These are phyloP conservation scores for Hygrocybe punicea DNA, from an alignment of 768 basidiomycete genomes.

Conservation along the genomic window DNA sequence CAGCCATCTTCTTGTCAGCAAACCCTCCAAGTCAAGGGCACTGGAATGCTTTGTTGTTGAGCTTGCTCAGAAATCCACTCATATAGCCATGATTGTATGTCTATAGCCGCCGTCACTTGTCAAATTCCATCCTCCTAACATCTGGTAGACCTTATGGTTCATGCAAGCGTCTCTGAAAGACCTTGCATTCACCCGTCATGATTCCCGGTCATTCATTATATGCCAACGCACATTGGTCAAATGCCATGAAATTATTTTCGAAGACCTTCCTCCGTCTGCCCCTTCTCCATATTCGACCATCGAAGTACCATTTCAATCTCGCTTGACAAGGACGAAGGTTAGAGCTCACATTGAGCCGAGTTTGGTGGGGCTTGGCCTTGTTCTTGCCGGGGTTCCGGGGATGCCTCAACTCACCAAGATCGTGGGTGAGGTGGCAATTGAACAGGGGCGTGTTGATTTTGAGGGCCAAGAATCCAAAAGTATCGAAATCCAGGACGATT, in stretches of 20 bases:
- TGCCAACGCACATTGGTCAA: slow-evolving; percentile 88
- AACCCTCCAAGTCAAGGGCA: slow-evolving; percentile 87
- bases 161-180: slow-evolving; percentile 95
- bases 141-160: slow-evolving; percentile 86
- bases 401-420: slow-evolving; percentile 72
- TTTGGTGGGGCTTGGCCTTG: slow-evolving; percentile 78
- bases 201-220: slow-evolving; percentile 78
- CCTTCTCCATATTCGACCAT: slow-evolving; percentile 66
- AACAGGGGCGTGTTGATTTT: slow-evolving; percentile 80
- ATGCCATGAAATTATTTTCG: slow-evolving; percentile 96
- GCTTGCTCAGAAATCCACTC: slow-evolving; percentile 84
- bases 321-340: slow-evolving; percentile 58
- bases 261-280: slow-evolving; percentile 68
- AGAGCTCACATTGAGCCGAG: slow-evolving; percentile 71
- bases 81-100: slow-evolving; percentile 92
- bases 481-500: slow-evolving; percentile 47
- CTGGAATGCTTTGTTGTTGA: slow-evolving; percentile 93
- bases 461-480: slow-evolving; percentile 49
- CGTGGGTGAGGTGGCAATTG: slow-evolving; percentile 80
- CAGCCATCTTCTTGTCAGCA: slow-evolving; percentile 92
- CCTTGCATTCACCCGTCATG: slow-evolving; percentile 53
- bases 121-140: slow-evolving; percentile 6
- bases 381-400: slow-evolving; percentile 72
- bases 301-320: slow-evolving; percentile 46
- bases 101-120: slow-evolving; percentile 7